Evolutionary conservation across 768 basidiomycete species (phyloP).

Genomic region (Dioszegia aurantiaca): DNA sequence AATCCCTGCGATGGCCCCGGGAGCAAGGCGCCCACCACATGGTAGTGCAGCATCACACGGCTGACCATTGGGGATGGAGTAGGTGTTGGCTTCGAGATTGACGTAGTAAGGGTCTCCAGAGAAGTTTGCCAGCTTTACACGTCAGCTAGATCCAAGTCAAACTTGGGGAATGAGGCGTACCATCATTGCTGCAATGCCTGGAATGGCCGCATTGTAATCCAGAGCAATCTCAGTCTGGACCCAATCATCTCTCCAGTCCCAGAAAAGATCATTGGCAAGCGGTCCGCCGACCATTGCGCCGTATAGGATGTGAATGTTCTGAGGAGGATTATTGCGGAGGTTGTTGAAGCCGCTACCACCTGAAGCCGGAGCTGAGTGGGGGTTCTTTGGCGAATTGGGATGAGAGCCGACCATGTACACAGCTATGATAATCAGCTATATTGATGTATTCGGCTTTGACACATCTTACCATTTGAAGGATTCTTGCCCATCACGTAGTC

Average conservation of each 20-base stretch:
- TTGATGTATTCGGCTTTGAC: too few species aligned
- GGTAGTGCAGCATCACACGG: slow-evolving; percentile 76
- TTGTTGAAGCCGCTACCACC: slow-evolving; percentile 69
- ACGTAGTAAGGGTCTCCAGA: slow-evolving; percentile 72
- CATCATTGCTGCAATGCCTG: slow-evolving; percentile 69
- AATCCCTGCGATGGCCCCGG: slow-evolving; percentile 70
- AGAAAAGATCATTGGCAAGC: slow-evolving; percentile 69
- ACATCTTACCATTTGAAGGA: slow-evolving; percentile 73
- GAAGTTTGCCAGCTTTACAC: slow-evolving; percentile 64
- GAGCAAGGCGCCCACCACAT: slow-evolving; percentile 59
- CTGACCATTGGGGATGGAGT: slow-evolving; percentile 55
- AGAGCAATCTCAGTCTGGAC: slow-evolving; percentile 72
- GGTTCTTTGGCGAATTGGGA: slow-evolving; percentile 85
- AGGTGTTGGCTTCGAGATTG: slow-evolving; percentile 57
- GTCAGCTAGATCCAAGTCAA: slow-evolving; percentile 5
- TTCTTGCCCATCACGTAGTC: slow-evolving; percentile 83
- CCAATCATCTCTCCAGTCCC: slow-evolving; percentile 85
- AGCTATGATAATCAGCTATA: slow-evolving; percentile 53
- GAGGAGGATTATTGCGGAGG: slow-evolving; percentile 68
- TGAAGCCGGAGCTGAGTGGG: slow-evolving; percentile 83
- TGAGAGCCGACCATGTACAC: slow-evolving; percentile 85
- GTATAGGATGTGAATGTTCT: slow-evolving; percentile 75
- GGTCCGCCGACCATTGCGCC: slow-evolving; percentile 89
- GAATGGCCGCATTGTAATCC: slow-evolving; percentile 84
- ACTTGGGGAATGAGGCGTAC: slow-evolving; percentile 20